Base-by-base conservation (phyloP, 2,329 filamentous ascomycete species). In the Acarospora socialis region DNA sequence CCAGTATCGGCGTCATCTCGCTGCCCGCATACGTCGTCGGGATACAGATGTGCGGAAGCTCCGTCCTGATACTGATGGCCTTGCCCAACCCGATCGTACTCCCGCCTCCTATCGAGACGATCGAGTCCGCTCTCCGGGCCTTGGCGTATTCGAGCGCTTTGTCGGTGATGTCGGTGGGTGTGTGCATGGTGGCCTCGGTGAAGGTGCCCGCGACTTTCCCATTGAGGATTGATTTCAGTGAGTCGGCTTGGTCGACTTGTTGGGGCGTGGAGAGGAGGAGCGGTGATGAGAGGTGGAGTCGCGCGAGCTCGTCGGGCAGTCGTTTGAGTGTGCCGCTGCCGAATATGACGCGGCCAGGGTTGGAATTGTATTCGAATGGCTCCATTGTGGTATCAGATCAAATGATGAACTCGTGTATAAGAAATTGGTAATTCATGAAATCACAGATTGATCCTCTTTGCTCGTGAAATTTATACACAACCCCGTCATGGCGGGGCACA, bases 1-100 rank as follows among this genome's bases (percentile, higher is more conserved):
- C 73, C 8, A 77, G 52, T 28, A 76, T 73, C 0, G 72, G 68
- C 3, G 73, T 77, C 62, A 77, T 72, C 46, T 77, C 73, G 38
- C 65, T 70, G 3, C 68, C 68, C 4, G 69, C 64, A 45, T 73
- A 74, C 1, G 69, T 72, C 2, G 69, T 73, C n/a, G 70, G 68
- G 29, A 74, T 65, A 43, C 66, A 71, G 25, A 73, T 62, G 44
- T 73, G 68, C 13, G 65, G 66, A 20, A 73, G 53, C 0, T 58
- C 59, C 20, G 66, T 70, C 24, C 64, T 59, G 28, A 65, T 52
- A 28, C 60, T 61, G 37, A 73, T 61, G 2, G 68, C 68, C 43
- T 73, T 73, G 4, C 69, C 68, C n/a, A 77, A 52, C 1, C 73
- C 72, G 32, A 69, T 70, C 0, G 71, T 73, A 33, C 68, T 73